A percentile compares a stretch with the other conserved stretches of the same genome.
Evolutionary conservation across 805 yeast species (phyloP).

Genomic region (Zygoascus biomembranicola): DNA sequence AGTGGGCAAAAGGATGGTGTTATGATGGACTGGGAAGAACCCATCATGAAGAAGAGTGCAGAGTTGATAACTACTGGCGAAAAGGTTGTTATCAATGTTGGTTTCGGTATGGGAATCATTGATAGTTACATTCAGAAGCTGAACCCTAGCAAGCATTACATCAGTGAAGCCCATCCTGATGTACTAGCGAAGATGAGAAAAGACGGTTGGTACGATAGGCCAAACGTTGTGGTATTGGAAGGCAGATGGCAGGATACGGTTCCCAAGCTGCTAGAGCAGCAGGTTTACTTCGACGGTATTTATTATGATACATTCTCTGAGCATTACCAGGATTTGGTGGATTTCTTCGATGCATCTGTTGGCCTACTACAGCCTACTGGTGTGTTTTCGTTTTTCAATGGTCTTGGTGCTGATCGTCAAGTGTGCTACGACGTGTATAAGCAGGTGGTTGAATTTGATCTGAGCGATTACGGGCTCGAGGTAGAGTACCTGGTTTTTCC

Average conservation of each 20-base stretch:
- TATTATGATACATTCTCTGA: constrained; percentile 93
- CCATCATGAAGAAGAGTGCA: constrained; percentile 74
- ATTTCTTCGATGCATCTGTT: constrained; percentile 69
- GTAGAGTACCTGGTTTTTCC: constrained; percentile 40
- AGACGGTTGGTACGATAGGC: constrained; percentile 79
- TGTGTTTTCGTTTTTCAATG: constrained; percentile 84
- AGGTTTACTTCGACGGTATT: constrained; percentile 79
- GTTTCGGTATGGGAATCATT: constrained; percentile 96
- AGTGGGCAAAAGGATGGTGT: constrained; percentile 76
- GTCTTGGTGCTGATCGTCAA: constrained; percentile 73
- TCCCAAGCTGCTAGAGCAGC: constrained; percentile 52
- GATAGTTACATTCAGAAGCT: constrained; percentile 63
- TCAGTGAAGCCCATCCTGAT: constrained; percentile 92
- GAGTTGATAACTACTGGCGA: constrained; percentile 40
- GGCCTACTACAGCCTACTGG: constrained; percentile 80
- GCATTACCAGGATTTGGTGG: constrained; percentile 82
- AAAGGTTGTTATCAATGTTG: constrained; percentile 62
- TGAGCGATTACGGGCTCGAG: constrained; percentile 66
- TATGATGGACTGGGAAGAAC: constrained; percentile 95
- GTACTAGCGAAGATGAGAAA: constrained; percentile 57
- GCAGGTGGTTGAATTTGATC: constrained; percentile 70
- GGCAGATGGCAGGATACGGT: constrained; percentile 93
- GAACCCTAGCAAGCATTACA: constrained; percentile 65
- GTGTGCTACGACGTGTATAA: constrained; percentile 78
- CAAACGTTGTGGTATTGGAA: constrained; percentile 62